phyloP scores from a whole-genome alignment of 73 alveolate genomes.

The Stentor roeselii region DNA sequence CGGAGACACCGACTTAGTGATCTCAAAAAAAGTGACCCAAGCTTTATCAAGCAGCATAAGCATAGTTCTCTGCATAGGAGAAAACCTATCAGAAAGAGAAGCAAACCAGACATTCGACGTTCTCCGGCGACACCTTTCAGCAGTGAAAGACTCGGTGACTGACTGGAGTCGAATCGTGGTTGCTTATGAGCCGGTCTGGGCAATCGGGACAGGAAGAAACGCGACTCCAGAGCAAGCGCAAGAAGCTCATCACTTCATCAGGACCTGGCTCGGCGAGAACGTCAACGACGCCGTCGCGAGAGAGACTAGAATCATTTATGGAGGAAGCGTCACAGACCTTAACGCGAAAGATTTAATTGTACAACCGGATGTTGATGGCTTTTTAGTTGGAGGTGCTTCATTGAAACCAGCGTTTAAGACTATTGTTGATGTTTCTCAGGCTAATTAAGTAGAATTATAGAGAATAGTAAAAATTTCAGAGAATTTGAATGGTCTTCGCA shows the following conservation, averaged over 20 bases:
- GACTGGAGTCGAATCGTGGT: conserved; percentile 87
- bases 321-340: conserved; percentile 97
- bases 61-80: conserved; percentile 92
- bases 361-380: conserved; percentile 94
- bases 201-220: conserved; percentile 95
- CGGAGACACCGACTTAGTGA: conserved; percentile 91
- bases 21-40: conserved; percentile 75
- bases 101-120: conserved; percentile 77
- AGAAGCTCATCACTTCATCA: conserved; percentile 91
- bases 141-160: conserved; percentile 68
- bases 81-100: conserved; percentile 87
- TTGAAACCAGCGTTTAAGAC: conserved; percentile 79
- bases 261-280: conserved; percentile 85
- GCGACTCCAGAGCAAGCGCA: conserved; percentile 97
- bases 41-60: conserved; percentile 77
- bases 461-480: not conserved
- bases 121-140: conserved; percentile 73
- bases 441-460: not conserved
- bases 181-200: conserved; percentile 99
- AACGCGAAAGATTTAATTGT: conserved; percentile 92
- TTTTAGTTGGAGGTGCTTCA: conserved; percentile 97
- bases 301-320: conserved; percentile 91
- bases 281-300: conserved; percentile 75
- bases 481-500: conserved; percentile 9
- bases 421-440: conserved; percentile 58